Base-by-base conservation (phyloP, 805 yeast genomes). In the Yarrowia alimentaria region DNA sequence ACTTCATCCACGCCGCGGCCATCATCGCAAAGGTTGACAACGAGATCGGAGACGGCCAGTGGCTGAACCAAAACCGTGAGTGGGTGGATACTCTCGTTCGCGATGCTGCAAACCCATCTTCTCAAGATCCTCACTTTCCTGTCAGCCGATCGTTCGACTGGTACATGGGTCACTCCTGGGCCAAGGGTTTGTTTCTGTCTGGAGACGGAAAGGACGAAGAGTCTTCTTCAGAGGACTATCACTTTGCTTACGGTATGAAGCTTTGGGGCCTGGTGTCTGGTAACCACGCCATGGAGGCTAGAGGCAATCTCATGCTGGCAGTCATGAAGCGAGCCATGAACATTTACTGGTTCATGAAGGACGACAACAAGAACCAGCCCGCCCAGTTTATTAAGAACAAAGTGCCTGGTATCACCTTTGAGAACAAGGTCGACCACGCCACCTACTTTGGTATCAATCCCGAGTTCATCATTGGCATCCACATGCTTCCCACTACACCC, bases 1-100 rank as follows among this genome's bases (percentile, higher is more conserved):
- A 85, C 65, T 82, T 80, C 58, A 74, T 86, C 40, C 90, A 85
- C 62, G 85, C 94, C 1, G 94, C 94, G 5, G 89, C 94, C 1
- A 70, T 84, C 16, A 76, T 85, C 37, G 90, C 83, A n/a, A 64
- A 78, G 51, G 78, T 81, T 13, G 94, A 86, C 61, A 53, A 57
- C 4, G 64, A 67, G 20, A 59, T 61, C 11, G 83, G 82, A 3
- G 62, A 61, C 16, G 78, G 79, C 5, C 61, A 68, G 1, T 83
- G 85, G 81, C 65, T 72, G 4, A 53, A 56, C 8, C 64, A 62
- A 8, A 72, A 75, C 57, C 74, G 71, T 57, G 75, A 69, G 9
- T 83, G 81, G 79, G 75, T 83, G 33, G 80, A 81, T 57, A 61
- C 75, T 1, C 68, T 85, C 54, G 70, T 83, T 5, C 72, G 88